Evolutionary conservation across 2,329 filamentous ascomycete genomes (phyloP), one percentile per base, ranked within the genome.

Genomic region (Cordyceps farinosa): DNA sequence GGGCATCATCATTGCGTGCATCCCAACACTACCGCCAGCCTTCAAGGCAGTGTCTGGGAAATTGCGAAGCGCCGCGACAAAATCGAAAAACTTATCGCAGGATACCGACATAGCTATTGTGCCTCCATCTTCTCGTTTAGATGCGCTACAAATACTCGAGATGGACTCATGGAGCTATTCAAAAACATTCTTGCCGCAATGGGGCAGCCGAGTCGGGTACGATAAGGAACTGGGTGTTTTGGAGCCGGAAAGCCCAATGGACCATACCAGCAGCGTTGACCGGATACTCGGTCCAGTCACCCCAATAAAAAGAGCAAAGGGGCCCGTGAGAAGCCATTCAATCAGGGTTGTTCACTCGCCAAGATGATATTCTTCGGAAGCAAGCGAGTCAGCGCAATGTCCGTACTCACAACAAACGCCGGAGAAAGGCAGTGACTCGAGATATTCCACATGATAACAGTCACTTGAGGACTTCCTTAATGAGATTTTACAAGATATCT

Each of bases 1-100:
- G 2, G 79, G 78, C 27, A 77, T 79, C 42, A 73, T 79, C 17
- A 74, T 80, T 34, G 70, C 75, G 6, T 78, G 73, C 59, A 68
- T 80, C 10, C 78, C 79, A 7, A 76, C 78, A 0, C 75, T 80
- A n/a, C 75, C 75, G 0, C 78, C 79, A 2, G 70, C 80, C 0
- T 70, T 80, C 64, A 71, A 69, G 29, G 53, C 40, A 22, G 8
- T 56, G 27, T 15, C 13, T 17, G 40, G 27, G 2, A 45, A n/a
- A 15, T 5, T 44, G 13, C 53, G 40, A 56, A 15, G 40, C 27
- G 38, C 30, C 5, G 17, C 53, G 6, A 45, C 13, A 10, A 27
- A 15, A 17, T 29, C 52, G 17, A 45, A 56, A n/a, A 32, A 56
- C 29, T 44, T 40, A 22, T 56, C 52, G 13, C 53, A 45, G 9